Conservation (phyloP, 495 filamentous ascomycete genomes). For the Schizothecium vesticola region DNA sequence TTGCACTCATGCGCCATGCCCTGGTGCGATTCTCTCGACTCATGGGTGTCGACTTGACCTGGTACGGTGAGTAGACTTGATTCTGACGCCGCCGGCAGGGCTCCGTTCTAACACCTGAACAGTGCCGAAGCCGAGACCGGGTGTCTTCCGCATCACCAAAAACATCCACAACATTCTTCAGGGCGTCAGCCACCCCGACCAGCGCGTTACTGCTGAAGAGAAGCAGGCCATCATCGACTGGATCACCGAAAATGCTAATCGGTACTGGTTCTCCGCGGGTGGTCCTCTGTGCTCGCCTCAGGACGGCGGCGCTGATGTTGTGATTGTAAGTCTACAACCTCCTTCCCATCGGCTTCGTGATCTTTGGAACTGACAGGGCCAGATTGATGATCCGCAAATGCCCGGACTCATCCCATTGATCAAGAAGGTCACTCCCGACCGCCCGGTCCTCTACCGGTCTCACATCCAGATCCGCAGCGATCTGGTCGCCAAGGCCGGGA, state of each 20-base stretch:
- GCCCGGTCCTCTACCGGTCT: conserved; percentile 74
- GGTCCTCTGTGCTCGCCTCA: conserved; percentile 63
- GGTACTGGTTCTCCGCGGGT: conserved; percentile 67
- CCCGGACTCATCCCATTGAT: conserved; percentile 73
- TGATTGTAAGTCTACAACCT: conserved; percentile 50
- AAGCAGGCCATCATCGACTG: conserved; percentile 60
- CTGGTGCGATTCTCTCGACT: conserved; percentile 66
- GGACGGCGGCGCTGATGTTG: conserved; percentile 72
- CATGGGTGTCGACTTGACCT: conserved; percentile 64
- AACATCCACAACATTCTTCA: conserved; percentile 91
- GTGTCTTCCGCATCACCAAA: conserved; percentile 83
- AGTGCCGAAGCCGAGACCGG: conserved; percentile 80
- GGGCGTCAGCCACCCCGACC: conserved; percentile 61
- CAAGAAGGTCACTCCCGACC: conserved; percentile 62
- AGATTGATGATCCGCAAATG: conserved; percentile 86
- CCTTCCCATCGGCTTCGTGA: background rate
- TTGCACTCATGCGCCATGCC: conserved; percentile 85
- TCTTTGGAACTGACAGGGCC: conserved; percentile 7
- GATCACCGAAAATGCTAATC: conserved; percentile 69
- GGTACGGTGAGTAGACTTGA: conserved; percentile 54
- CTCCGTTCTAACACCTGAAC: conserved; percentile 36
- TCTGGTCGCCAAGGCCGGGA: conserved; percentile 54
- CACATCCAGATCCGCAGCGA: conserved; percentile 84
- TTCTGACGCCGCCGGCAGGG: background rate
- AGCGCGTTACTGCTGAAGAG: conserved; percentile 57